Conservation (phyloP, 306 rosid species). For the Gastrolobium bilobum region DNA sequence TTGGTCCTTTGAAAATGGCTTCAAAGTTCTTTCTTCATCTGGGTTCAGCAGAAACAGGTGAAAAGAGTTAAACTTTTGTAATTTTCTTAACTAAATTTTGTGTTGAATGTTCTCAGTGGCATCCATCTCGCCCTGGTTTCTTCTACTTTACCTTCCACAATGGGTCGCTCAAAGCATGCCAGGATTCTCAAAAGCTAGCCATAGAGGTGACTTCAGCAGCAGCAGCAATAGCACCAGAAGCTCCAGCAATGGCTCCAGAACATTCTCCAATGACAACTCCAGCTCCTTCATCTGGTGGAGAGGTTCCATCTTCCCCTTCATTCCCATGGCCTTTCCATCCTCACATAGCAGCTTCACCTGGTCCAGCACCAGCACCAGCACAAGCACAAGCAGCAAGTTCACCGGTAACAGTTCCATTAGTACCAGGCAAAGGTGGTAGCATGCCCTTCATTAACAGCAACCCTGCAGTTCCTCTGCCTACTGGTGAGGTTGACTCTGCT, state of each 20-base stretch:
- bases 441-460: slow-evolving; percentile 93
- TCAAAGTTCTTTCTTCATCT: slow-evolving; percentile 32
- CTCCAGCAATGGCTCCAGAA: slow-evolving; percentile 55
- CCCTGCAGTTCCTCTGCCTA: slow-evolving; percentile 97
- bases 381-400: slow-evolving; percentile 52
- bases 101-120: slow-evolving; percentile 67
- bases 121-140: slow-evolving; percentile 88
- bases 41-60: slow-evolving; percentile 26
- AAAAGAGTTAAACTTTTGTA: background rate
- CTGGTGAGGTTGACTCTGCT: slow-evolving; percentile 97
- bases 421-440: slow-evolving; percentile 67
- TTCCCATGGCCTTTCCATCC: slow-evolving; percentile 93
- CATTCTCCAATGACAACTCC: slow-evolving; percentile 65
- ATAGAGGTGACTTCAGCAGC: slow-evolving; percentile 59
- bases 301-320: slow-evolving; percentile 63
- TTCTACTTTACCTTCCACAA: slow-evolving; percentile 90
- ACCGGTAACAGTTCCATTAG: slow-evolving; percentile 63
- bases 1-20: slow-evolving; percentile 4
- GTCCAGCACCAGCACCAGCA: slow-evolving; percentile 57
- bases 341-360: slow-evolving; percentile 61
- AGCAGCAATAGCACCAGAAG: slow-evolving; percentile 41
- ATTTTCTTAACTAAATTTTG: slow-evolving; percentile 38
- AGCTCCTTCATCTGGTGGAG: slow-evolving; percentile 68
- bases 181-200: slow-evolving; percentile 77
- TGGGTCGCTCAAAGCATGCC: slow-evolving; percentile 66